Evolutionary conservation across 805 yeast species (phyloP).

Genomic region (Pichia cabralensis): DNA sequence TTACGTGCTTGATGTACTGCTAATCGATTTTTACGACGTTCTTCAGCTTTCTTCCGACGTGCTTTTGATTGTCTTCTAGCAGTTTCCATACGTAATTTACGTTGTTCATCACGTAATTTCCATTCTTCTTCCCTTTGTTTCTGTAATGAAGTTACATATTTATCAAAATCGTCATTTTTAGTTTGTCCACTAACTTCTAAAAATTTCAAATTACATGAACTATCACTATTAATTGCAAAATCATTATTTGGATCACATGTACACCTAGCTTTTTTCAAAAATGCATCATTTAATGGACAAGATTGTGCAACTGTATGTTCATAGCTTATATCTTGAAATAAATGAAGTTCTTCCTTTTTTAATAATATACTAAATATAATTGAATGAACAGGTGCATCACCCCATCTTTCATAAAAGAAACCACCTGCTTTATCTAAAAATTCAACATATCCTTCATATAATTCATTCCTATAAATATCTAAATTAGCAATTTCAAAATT

Average conservation of each 20-base stretch:
- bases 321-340: conserved; percentile 76
- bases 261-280: conserved; percentile 51
- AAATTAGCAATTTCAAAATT: conserved; percentile 68
- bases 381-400: conserved; percentile 56
- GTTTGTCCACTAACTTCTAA: conserved; percentile 16
- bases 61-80: conserved; percentile 7
- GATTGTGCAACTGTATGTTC: conserved; percentile 69
- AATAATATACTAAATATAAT: conserved; percentile 35
- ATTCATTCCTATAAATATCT: conserved; percentile 48
- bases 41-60: conserved; percentile 7
- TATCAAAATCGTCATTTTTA: conserved; percentile 17
- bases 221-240: conserved; percentile 44
- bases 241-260: conserved; percentile 61
- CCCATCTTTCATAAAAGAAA: conserved; percentile 85
- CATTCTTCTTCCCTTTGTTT: conserved; percentile 8
- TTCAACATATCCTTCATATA: conserved; percentile 52
- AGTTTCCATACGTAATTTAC: conserved; percentile 6
- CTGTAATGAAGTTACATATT: conserved; percentile 12
- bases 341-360: conserved; percentile 55
- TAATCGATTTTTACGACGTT: conserved; percentile 3
- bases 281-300: conserved; percentile 62
- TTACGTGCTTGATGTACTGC: neutral
- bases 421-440: conserved; percentile 63
- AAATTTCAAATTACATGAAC: conserved; percentile 21
- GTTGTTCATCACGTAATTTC: conserved; percentile 1